These are phyloP conservation scores for Sparassis latifolia DNA, from an alignment of 1,284 basidiomycete species.

Conservation along the genomic window DNA sequence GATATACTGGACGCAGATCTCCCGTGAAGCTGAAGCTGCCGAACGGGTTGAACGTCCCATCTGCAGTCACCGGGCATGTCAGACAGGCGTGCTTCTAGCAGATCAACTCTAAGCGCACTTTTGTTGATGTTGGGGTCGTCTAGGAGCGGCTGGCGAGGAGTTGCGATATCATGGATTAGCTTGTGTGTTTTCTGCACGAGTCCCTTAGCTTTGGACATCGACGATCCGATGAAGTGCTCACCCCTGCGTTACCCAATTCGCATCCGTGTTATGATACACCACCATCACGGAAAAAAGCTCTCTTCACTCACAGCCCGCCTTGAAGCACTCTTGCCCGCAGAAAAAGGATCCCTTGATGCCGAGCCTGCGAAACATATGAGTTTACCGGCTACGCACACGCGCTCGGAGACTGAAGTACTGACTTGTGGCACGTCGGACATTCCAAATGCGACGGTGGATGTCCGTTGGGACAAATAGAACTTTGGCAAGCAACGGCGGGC, in stretches of 20 bases:
- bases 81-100: background rate
- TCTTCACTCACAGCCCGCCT: conserved; percentile 61
- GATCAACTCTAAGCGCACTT: conserved; percentile 14
- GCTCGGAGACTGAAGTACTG: conserved; percentile 18
- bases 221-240: conserved; percentile 19
- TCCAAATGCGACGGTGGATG: conserved; percentile 72
- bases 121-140: conserved; percentile 27
- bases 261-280: background rate
- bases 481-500: conserved; percentile 53
- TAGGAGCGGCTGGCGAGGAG: conserved; percentile 29
- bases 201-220: conserved; percentile 5
- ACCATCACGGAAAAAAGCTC: background rate
- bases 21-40: conserved; percentile 64
- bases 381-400: conserved; percentile 7
- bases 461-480: conserved; percentile 61
- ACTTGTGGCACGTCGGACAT: conserved; percentile 83
- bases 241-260: conserved; percentile 32
- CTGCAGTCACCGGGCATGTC: conserved; percentile 26
- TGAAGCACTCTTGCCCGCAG: conserved; percentile 84
- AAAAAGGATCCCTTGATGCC: conserved; percentile 80
- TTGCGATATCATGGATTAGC: conserved; percentile 60
- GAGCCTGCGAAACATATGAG: conserved; percentile 38
- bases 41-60: conserved; percentile 73
- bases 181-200: conserved; percentile 74
- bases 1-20: conserved; percentile 68